Conservation (phyloP, 164 flowering plant genomes). For the Saururus chinensis region DNA sequence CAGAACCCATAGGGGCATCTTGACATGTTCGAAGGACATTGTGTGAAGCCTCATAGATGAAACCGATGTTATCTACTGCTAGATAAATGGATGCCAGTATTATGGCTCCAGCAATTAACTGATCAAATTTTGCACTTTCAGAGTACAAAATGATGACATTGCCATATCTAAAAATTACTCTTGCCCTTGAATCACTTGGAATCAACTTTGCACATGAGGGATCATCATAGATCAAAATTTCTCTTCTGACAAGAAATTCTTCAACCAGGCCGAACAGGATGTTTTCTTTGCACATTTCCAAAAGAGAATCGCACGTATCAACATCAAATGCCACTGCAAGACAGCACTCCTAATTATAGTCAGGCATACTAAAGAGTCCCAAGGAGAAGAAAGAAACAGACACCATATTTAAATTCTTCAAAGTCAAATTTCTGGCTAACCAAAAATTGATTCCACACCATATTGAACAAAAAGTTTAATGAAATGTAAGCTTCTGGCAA, state of each 20-base stretch:
- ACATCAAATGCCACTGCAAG: constrained; percentile 40
- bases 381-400: constrained; percentile 1
- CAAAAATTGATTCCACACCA: not conserved
- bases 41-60: constrained; percentile 58
- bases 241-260: constrained; percentile 47
- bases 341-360: not conserved
- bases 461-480: too few species aligned
- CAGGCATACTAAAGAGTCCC: too few species aligned
- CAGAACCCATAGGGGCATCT: constrained; percentile 24
- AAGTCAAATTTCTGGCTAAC: not conserved
- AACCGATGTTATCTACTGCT: constrained; percentile 31
- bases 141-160: constrained; percentile 11
- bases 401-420: not conserved
- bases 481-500: constrained; percentile 6
- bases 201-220: constrained; percentile 7
- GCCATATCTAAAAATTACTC: constrained; percentile 15
- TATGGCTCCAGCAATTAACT: constrained; percentile 43
- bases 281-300: constrained; percentile 26
- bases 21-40: constrained; percentile 27
- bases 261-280: constrained; percentile 43
- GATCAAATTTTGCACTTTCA: constrained; percentile 35
- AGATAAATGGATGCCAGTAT: constrained; percentile 53
- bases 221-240: constrained; percentile 23
- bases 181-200: constrained; percentile 16
- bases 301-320: constrained; percentile 25